phyloP scores from a whole-genome alignment of 805 yeast species.

The Myxozyma lipomycoides region DNA sequence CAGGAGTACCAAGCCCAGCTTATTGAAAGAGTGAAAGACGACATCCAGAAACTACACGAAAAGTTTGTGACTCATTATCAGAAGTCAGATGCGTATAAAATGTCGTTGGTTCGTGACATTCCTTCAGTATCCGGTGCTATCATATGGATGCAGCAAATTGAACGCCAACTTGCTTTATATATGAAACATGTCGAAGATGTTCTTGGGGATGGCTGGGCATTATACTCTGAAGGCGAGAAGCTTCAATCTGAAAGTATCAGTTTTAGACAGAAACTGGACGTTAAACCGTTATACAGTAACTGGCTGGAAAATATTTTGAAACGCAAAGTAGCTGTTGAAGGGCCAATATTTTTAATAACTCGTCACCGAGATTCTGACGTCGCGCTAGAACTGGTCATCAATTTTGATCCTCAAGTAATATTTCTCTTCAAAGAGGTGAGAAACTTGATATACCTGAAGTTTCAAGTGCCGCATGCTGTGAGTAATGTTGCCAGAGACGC shows the following conservation, averaged over 20 bases:
- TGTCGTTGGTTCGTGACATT: constrained; percentile 45
- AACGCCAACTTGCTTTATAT: constrained; percentile 43
- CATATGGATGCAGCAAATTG: constrained; percentile 53
- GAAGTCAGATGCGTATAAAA: constrained; percentile 35
- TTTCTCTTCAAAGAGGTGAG: constrained; percentile 52
- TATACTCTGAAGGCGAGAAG: constrained; percentile 62
- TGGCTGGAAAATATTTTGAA: constrained; percentile 47
- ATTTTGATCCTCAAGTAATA: constrained; percentile 48
- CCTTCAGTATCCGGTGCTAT: constrained; percentile 48
- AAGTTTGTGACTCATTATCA: constrained; percentile 39
- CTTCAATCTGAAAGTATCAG: constrained; percentile 49
- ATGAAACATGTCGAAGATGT: constrained; percentile 47
- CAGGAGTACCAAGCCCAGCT: constrained; percentile 56
- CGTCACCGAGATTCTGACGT: constrained; percentile 30
- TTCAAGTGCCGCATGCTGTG: constrained; percentile 54
- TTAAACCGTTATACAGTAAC: constrained; percentile 40
- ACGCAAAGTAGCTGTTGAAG: constrained; percentile 31
- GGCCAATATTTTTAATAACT: constrained; percentile 43
- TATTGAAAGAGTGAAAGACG: constrained; percentile 47
- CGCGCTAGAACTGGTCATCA: constrained; percentile 41
- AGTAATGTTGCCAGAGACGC: constrained; percentile 48
- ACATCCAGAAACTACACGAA: constrained; percentile 44
- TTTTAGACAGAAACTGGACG: constrained; percentile 47
- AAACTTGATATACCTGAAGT: constrained; percentile 48
- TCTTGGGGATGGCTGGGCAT: constrained; percentile 58